phyloP scores from a whole-genome alignment of 2,329 filamentous ascomycete species.

The Epichloe bromicola region DNA sequence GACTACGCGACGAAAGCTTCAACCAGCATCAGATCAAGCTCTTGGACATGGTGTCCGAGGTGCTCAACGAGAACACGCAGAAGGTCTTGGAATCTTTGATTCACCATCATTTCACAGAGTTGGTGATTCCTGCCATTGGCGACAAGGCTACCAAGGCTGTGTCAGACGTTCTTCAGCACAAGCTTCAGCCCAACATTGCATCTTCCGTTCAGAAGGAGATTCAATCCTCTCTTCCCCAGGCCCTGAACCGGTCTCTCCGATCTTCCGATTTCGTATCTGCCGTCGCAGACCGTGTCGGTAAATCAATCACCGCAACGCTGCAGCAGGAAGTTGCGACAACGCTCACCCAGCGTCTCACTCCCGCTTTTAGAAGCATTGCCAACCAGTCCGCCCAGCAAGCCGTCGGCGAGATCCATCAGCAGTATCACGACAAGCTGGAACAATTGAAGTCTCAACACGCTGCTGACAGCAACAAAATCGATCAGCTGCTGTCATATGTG shows the following conservation, averaged over 20 bases:
- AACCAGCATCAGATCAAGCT: conserved; percentile 40
- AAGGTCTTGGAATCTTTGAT: conserved; percentile 68
- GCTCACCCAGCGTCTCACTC: conserved; percentile 50
- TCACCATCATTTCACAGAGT: conserved; percentile 58
- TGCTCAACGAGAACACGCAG: conserved; percentile 50
- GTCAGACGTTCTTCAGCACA: conserved; percentile 56
- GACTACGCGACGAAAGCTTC: conserved; percentile 37
- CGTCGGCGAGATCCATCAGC: conserved; percentile 53
- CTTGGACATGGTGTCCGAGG: conserved; percentile 44
- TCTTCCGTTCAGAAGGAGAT: conserved; percentile 59
- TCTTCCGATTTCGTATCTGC: conserved; percentile 59
- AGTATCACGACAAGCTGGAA: conserved; percentile 37
- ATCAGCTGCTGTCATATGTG: conserved; percentile 56
- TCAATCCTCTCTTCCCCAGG: conserved; percentile 55
- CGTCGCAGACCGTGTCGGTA: conserved; percentile 56
- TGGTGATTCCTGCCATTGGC: conserved; percentile 63
- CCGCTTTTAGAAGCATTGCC: conserved; percentile 52
- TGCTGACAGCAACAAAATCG: conserved; percentile 51
- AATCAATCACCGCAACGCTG: conserved; percentile 52
- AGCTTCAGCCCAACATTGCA: conserved; percentile 54
- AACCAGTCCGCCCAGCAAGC: conserved; percentile 55
- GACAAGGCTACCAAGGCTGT: conserved; percentile 55
- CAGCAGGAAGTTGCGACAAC: conserved; percentile 54
- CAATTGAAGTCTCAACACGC: conserved; percentile 36
- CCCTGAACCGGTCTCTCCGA: conserved; percentile 41